A percentile compares a stretch with the other conserved stretches of the same genome.
These are phyloP conservation scores for Lindgomyces ingoldianus DNA, from an alignment of 495 filamentous ascomycete genomes.

Conservation along the genomic window DNA sequence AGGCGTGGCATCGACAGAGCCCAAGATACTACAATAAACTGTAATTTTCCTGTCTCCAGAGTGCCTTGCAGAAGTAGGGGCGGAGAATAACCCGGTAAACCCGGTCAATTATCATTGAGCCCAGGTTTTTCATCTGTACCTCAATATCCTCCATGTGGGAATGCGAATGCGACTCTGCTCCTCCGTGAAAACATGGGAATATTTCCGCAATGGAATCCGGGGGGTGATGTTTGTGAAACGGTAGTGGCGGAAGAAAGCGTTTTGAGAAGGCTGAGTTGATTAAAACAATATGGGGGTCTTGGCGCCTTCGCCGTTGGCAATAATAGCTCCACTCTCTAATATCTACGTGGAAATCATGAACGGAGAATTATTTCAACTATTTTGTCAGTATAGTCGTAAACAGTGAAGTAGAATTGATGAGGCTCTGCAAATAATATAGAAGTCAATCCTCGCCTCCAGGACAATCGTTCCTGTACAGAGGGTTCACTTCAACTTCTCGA, in stretches of 20 bases:
- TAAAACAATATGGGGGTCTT: conserved; percentile 10
- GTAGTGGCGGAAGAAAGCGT: conserved; percentile 28
- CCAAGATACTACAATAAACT: too few species aligned
- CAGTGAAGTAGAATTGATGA: neutral
- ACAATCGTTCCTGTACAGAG: conserved; percentile 43
- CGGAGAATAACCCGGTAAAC: too few species aligned
- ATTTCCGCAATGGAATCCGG: neutral
- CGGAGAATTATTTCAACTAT: neutral
- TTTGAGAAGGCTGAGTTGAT: conserved; percentile 1
- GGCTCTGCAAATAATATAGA: neutral
- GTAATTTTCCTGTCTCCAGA: too few species aligned
- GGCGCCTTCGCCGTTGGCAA: conserved; percentile 8
- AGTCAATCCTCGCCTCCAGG: conserved; percentile 21
- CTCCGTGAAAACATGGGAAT: neutral
- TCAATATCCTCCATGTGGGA: neutral
- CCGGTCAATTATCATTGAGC: neutral
- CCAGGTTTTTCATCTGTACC: neutral
- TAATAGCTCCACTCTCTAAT: neutral
- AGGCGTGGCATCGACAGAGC: too few species aligned
- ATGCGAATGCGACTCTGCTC: too few species aligned
- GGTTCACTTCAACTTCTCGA: conserved; percentile 41
- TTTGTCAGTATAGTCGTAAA: too few species aligned
- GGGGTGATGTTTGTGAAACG: conserved; percentile 15
- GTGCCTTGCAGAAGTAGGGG: too few species aligned
- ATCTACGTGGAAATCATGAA: too few species aligned